Base-by-base conservation (phyloP, 2,329 filamentous ascomycete species). In the Fusarium irregulare region DNA sequence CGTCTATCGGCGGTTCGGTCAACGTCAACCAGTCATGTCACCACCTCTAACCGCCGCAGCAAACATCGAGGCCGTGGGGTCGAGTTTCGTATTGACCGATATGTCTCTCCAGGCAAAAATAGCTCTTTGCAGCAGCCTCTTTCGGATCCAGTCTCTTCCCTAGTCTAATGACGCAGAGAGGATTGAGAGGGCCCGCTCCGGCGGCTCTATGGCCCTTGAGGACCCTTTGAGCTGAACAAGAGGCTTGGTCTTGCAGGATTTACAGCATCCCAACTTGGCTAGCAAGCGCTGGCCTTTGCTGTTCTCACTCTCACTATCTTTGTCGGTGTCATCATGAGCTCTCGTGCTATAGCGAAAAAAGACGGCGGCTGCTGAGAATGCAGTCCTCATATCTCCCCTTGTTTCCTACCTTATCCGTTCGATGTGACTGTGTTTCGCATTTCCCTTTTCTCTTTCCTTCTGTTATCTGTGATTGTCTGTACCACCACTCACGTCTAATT, bases 21-120 rank as follows among this genome's bases (percentile, higher is more conserved):
- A 62, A 60, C 68, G 45, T 41, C 60, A 70, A 68, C 73, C 73
- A 75, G 56, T 75, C 71, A 75, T 55, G 34, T 58, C 59, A 59
- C 64, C 44, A 60, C 44, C 55, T 65, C 60, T 74, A 75, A 68
- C 71, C 73, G 73, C 73, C 60, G 68, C 49, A 54, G 50, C 68
- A 56, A 72, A 70, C 70, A 60, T 65, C 60, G 30, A 27, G 37
- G 16, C 48, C 56, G 54, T 67, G 64, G 55, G 66, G 60, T 68
- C 34, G 55, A 60, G 61, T 66, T 66, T 65, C 65, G 62, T 25
- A 46, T 64, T 40, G 58, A 64, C 64, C 53, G 42, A 66, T 59
- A 27, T 54, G 40, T 50, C 42, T 40, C 28, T 59, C 46, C 28
- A 28, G 23, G 49, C 56, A 51, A 71, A 72, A 69, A 70, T 70